Percentiles rank a stretch among this genome's conserved stretches.
Evolutionary conservation across 2,329 filamentous ascomycete genomes (phyloP).

Genomic region (Fusarium sp.): DNA sequence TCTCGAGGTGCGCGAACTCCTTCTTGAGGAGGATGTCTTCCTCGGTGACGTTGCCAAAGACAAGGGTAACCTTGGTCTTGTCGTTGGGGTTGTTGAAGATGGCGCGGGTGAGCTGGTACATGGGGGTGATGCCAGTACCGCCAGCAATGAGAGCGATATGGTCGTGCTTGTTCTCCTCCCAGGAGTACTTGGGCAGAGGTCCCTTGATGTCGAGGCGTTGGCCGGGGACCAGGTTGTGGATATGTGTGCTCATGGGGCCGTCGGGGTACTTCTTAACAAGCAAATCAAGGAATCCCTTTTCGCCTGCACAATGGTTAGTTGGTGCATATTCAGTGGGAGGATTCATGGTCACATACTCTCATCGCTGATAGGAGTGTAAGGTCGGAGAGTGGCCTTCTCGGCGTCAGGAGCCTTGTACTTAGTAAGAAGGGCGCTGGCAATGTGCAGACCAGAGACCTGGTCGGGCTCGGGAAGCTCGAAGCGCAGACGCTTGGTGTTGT

Average conservation of each 20-base stretch:
- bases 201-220: conserved; percentile 94
- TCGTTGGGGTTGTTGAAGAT: conserved; percentile 98
- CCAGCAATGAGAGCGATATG: conserved; percentile 92
- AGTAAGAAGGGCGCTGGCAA: conserved; percentile 91
- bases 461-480: conserved; percentile 90
- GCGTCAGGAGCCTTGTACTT: conserved; percentile 89
- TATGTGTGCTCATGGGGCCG: conserved; percentile 91
- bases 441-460: conserved; percentile 83
- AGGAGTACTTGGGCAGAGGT: conserved; percentile 93
- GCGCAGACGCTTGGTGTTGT: conserved; percentile 94
- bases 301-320: conserved; percentile 64
- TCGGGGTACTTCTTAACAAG: conserved; percentile 92
- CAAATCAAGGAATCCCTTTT: conserved; percentile 86
- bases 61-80: conserved; percentile 96
- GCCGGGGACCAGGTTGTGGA: conserved; percentile 86
- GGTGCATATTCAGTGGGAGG: neutral
- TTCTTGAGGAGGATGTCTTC: conserved; percentile 92
- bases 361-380: conserved; percentile 93
- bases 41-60: conserved; percentile 92
- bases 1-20: conserved; percentile 89
- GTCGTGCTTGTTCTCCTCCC: conserved; percentile 91
- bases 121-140: conserved; percentile 96
- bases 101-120: conserved; percentile 92
- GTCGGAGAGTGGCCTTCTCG: conserved; percentile 89
- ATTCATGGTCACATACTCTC: conserved; percentile 70